Conservation (phyloP, 805 yeast genomes). For the Ogataea pignaliae region DNA sequence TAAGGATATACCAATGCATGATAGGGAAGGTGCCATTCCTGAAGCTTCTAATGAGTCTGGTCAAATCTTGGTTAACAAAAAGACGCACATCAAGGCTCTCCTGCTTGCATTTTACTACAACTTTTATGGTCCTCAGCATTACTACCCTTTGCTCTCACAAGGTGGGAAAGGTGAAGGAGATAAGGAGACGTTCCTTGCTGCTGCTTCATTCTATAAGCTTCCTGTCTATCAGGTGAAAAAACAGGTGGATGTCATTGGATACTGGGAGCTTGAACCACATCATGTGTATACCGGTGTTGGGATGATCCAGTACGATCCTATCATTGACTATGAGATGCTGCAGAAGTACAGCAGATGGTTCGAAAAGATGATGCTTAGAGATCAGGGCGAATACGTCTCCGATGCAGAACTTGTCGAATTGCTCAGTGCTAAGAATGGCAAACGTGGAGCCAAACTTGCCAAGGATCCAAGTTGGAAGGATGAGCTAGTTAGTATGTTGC, state of each 20-base stretch:
- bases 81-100: slow-evolving; percentile 42
- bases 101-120: slow-evolving; percentile 50
- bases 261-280: slow-evolving; percentile 26
- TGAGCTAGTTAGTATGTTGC: too few species aligned
- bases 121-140: slow-evolving; percentile 45
- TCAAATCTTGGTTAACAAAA: slow-evolving; percentile 46
- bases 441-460: not conserved
- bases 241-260: slow-evolving; percentile 47
- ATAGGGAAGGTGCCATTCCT: slow-evolving; percentile 47
- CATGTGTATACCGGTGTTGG: slow-evolving; percentile 44
- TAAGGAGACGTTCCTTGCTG: slow-evolving; percentile 55
- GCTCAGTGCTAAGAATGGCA: not conserved
- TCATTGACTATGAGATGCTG: slow-evolving; percentile 32
- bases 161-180: slow-evolving; percentile 54
- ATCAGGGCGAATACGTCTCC: not conserved
- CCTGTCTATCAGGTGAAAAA: slow-evolving; percentile 47
- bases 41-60: slow-evolving; percentile 56
- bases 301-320: slow-evolving; percentile 55
- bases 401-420: not conserved
- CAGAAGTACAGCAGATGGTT: slow-evolving; percentile 18
- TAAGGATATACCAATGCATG: slow-evolving; percentile 41
- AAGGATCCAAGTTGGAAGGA: too few species aligned
- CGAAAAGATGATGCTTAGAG: slow-evolving; percentile 1
- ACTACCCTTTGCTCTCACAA: slow-evolving; percentile 43
- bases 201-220: slow-evolving; percentile 39